Conservation (phyloP, 2,329 filamentous ascomycete species). For the Pyricularia pennisetigena region DNA sequence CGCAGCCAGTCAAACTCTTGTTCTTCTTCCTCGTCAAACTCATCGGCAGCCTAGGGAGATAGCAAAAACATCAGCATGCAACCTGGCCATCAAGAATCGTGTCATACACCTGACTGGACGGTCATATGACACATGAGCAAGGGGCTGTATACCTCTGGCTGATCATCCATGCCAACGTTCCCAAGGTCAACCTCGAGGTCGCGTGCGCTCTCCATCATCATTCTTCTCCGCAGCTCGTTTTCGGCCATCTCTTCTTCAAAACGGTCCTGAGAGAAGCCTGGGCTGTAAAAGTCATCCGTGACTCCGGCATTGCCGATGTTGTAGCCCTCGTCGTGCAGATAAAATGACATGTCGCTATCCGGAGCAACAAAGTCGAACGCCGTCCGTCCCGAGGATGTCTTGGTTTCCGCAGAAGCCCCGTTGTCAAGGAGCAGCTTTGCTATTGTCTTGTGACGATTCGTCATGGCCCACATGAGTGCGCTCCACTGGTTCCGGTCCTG, state of each 20-base stretch:
- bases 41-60: slow-evolving; percentile 53
- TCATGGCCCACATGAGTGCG: slow-evolving; percentile 99
- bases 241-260: slow-evolving; percentile 98
- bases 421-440: slow-evolving; percentile 88
- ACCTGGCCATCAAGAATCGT: not conserved
- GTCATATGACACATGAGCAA: not conserved
- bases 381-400: slow-evolving; percentile 86
- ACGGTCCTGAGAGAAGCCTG: slow-evolving; percentile 81
- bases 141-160: slow-evolving; percentile 60
- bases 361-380: slow-evolving; percentile 94
- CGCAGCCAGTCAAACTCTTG: slow-evolving; percentile 95
- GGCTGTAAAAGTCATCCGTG: slow-evolving; percentile 85
- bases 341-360: slow-evolving; percentile 93
- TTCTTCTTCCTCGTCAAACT: slow-evolving; percentile 68
- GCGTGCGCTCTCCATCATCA: slow-evolving; percentile 99
- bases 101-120: not conserved
- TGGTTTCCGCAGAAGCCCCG: slow-evolving; percentile 90
- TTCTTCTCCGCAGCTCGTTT: slow-evolving; percentile 85
- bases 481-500: slow-evolving; percentile 98
- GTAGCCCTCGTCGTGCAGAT: slow-evolving; percentile 90
- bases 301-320: slow-evolving; percentile 72
- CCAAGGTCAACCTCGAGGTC: slow-evolving; percentile 95
- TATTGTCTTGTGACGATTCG: slow-evolving; percentile 92
- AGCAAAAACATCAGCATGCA: not conserved
- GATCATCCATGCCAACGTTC: slow-evolving; percentile 91